These are phyloP conservation scores for Panellus pusillus DNA, from an alignment of 768 basidiomycete genomes.

Conservation along the genomic window DNA sequence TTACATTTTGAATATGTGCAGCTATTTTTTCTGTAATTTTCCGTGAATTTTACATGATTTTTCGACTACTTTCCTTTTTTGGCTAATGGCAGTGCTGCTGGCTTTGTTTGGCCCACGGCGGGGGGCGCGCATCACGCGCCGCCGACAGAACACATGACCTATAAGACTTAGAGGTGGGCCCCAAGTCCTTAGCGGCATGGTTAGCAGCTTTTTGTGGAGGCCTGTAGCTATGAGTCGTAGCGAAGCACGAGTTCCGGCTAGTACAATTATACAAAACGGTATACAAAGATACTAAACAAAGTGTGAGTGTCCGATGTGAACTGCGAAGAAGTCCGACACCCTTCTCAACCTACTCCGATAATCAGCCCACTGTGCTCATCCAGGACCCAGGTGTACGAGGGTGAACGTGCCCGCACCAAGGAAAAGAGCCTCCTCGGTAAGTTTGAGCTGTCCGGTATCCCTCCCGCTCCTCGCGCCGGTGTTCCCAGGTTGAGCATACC, in stretches of 20 bases:
- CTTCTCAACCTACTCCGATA: constrained; percentile 98
- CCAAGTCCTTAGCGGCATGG: too few species aligned
- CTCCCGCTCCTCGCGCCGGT: constrained; percentile 97
- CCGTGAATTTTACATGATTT: not conserved
- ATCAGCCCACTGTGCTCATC: constrained; percentile 97
- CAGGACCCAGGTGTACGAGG: constrained; percentile 98
- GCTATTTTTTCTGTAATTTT: not conserved
- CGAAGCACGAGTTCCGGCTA: too few species aligned
- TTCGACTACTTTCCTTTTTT: not conserved
- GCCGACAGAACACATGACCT: too few species aligned
- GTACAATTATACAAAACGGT: too few species aligned
- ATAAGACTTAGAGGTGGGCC: too few species aligned
- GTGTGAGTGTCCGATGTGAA: too few species aligned
- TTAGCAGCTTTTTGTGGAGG: too few species aligned
- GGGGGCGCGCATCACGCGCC: too few species aligned
- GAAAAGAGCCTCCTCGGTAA: constrained; percentile 99
- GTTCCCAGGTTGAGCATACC: constrained; percentile 97
- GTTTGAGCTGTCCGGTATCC: constrained; percentile 96
- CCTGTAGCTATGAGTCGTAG: too few species aligned
- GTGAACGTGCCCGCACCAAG: constrained; percentile 97
- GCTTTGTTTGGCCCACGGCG: too few species aligned
- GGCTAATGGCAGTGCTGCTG: not conserved
- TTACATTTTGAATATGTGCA: not conserved
- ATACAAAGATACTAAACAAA: too few species aligned
- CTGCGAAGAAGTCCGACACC: constrained; percentile 98